phyloP scores from a whole-genome alignment of 345 rosid genomes.

The Boechera divaricarpa region DNA sequence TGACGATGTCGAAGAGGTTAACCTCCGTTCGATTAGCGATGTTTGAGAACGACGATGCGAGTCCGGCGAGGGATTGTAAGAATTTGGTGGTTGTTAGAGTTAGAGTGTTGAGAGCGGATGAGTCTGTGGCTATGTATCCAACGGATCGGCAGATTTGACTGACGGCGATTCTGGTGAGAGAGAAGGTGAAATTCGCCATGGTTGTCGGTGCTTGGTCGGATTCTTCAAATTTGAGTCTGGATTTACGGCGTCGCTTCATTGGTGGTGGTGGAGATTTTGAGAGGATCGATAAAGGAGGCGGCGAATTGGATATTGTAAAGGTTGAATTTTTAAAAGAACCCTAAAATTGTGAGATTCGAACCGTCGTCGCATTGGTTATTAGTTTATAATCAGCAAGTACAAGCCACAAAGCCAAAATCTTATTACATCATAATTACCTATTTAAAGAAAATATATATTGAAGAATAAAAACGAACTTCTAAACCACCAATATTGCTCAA shows the following conservation, averaged over 20 bases:
- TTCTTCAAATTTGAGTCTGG: slow-evolving; percentile 5
- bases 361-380: neutral
- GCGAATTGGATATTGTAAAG: slow-evolving; percentile 24
- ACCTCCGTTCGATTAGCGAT: slow-evolving; percentile 57
- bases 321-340: slow-evolving; percentile 17
- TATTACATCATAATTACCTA: neutral
- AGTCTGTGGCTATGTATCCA: slow-evolving; percentile 54
- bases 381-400: slow-evolving; percentile 18
- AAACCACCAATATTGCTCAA: too few relatives aligned
- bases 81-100: slow-evolving; percentile 52
- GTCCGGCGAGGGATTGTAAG: slow-evolving; percentile 51
- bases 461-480: too few relatives aligned
- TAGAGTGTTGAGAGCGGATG: slow-evolving; percentile 55
- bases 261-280: slow-evolving; percentile 33
- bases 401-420: slow-evolving; percentile 22
- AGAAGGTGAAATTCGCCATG: slow-evolving; percentile 47
- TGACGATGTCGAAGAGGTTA: slow-evolving; percentile 57
- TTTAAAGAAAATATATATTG: neutral
- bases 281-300: slow-evolving; percentile 35
- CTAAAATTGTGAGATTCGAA: slow-evolving; percentile 25
- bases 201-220: slow-evolving; percentile 30
- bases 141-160: slow-evolving; percentile 63
- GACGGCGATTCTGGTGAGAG: slow-evolving; percentile 55
- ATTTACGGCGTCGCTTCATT: slow-evolving; percentile 43
- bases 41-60: slow-evolving; percentile 50